Base-by-base conservation (phyloP, 73 alveolate genomes). In the Stentor roeselii region DNA sequence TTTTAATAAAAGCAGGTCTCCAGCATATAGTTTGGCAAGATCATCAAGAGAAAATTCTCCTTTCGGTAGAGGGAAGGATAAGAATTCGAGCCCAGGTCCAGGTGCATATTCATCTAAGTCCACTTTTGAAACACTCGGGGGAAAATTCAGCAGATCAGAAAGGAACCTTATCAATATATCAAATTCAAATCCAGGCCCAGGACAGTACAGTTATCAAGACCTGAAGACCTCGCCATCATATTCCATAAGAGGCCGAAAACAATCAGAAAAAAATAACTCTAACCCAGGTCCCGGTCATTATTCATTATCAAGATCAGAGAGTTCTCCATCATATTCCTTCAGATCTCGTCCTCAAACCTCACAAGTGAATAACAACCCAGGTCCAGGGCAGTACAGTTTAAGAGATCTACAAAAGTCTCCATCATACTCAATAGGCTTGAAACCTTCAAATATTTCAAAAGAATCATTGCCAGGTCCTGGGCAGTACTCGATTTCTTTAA, bases 81-180 rank as follows among this genome's bases (percentile, higher is more conserved):
- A n/a, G n/a, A n/a, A n/a, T n/a, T n/a, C n/a, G n/a, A 50, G 21
- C 21, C 67, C 67, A 50, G 67, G 67, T 50, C 67, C 67, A 50
- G 67, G 67, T 11, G 67, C 67, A 11, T 50, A 50, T 50, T 50
- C 67, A 50, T 6, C 67, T 50, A n/a, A n/a, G n/a, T n/a, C n/a
- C n/a, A n/a, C n/a, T n/a, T n/a, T n/a, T n/a, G 67, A 50, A 50
- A 50, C 67, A 11, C 30, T 21, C 30, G 67, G 30, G 6, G 30
- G 30, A 50, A 50, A 11, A 21, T 11, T 50, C 30, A 21, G 67
- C 21, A 11, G 30, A 11, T 50, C 67, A 50, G 67, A 50, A 50
- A 50, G 67, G 21, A 50, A 50, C 21, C 21, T 50, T 50, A 11
- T 50, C 6, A 50, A 50, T 50, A 21, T 11, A 50, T 50, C 67